Base-by-base conservation (phyloP, 495 filamentous ascomycete species). In the Xylaria scruposa region DNA sequence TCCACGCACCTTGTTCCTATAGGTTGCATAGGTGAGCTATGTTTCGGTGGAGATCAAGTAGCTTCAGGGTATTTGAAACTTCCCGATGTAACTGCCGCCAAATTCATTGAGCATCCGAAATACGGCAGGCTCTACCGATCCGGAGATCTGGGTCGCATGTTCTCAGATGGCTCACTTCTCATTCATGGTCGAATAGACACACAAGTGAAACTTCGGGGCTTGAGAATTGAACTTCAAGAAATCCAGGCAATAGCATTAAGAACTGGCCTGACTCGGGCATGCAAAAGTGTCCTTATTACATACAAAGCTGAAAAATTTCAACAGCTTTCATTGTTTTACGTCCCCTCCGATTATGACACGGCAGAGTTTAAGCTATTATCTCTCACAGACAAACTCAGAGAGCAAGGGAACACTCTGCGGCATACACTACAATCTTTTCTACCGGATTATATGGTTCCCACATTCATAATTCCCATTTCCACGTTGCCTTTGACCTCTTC, bases 151-250 rank as follows among this genome's bases (percentile, higher is more conserved):
- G 93, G 91, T 0, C 83, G 92, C 36, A 82, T 95, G 77, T 85
- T 95, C 26, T 82, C 88, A 0, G 91, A 94, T 77, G 90, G 91
- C 0, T 87, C 87, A 8, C 82, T 94, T 40, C 85, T 92, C 36
- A 94, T 93, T 72, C 81, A 89, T n/a, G 91, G 93, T 17, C 87
- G 93, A 19, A 83, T 88, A 0, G 93, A 97, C 74, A 91, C 91
- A 59, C 94, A 95, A 83, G 88, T 95, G 75, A 97, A 96, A 74
- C 83, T 97, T 33, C 88, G 93, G 29, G 94, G 94, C 2, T 90
- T 94, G 72, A 87, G 93, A 9, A 89, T 95, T 7, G 93, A 95
- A 40, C 85, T 95, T 8, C 88, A 87, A 4, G 95, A 98, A 79
- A 91, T 97, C 46, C 91, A 89, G 60, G 80, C 82, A n/a, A 79